Conservation (phyloP, 305 asterid genomes). For the Lippia alba region DNA sequence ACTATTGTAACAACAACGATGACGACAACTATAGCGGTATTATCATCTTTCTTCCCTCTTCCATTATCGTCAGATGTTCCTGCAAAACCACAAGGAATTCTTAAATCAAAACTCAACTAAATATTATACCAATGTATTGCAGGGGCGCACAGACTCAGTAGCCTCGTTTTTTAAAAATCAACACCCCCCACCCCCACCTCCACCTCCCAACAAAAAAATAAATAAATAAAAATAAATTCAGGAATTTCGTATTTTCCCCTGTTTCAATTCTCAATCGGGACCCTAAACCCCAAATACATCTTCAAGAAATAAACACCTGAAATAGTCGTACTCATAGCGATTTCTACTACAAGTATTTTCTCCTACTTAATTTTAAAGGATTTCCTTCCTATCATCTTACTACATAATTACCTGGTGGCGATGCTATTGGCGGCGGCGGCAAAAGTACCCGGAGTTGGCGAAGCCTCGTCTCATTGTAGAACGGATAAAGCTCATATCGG, state of each 20-base stretch:
- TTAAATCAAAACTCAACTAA: neutral
- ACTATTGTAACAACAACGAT: conserved; percentile 30
- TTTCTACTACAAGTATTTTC: too few species aligned
- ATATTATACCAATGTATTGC: neutral
- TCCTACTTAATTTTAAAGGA: too few species aligned
- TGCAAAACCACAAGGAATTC: conserved; percentile 1
- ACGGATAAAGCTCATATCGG: conserved; percentile 25
- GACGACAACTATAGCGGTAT: conserved; percentile 16
- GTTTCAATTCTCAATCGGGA: neutral
- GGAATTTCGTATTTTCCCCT: too few species aligned
- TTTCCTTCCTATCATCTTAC: too few species aligned
- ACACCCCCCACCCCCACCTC: too few species aligned
- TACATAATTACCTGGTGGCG: conserved; percentile 24
- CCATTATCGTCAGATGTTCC: conserved; percentile 10
- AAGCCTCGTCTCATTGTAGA: conserved; percentile 37
- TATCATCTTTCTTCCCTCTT: conserved; percentile 23
- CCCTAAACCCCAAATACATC: neutral
- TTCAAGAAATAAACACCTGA: neutral
- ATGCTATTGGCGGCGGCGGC: conserved; percentile 8
- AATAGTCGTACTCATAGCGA: neutral
- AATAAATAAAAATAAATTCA: too few species aligned
- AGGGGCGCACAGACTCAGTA: neutral
- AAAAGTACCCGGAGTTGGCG: conserved; percentile 20
- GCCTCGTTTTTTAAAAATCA: neutral
- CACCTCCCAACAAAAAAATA: too few species aligned